Base-by-base conservation (phyloP, 2,329 filamentous ascomycete genomes). In the Paecilomyces niveus region DNA sequence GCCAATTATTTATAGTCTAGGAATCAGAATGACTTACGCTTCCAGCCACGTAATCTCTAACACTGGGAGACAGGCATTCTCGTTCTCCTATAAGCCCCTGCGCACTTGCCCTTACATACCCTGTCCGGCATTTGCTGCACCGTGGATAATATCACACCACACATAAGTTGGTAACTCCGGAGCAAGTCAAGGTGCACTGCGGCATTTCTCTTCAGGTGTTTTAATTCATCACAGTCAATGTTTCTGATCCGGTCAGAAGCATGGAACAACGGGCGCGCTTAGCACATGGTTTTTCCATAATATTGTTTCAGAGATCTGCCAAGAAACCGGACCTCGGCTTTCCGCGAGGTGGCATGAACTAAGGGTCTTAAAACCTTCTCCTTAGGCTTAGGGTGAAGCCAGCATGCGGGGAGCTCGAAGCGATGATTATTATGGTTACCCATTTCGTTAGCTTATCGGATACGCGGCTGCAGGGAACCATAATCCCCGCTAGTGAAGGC, bases 1-100 rank as follows among this genome's bases (percentile, higher is more conserved):
- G 52, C 26, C 54, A 52, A 26, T 13, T 55, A 29, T 53, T 31
- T 54, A 53, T 54, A 51, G 22, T 45, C 39, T 45, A 18, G 39
- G 39, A 45, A 45, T 45, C 39, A 45, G 39, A 45, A 45, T 45
- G 39, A 45, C 18, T 53, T 31, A 29, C 21, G 22, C 18, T 22
- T 54, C 58, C 52, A 53, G 35, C 35, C 55, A 26, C 51, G 11
- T 31, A 33, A 35, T 53, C 58, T 45, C 3, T 45, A 45, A n/a
- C 6, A n/a, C 15, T 45, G 35, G 35, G 15, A 6, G 35, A n/a
- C 8, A 5, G 15, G 15, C 15, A n/a, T 45, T 45, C 35, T 18
- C 18, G 1, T 7, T 18, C 5, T 45, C 18, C 15, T 8, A 8
- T n/a, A 45, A 18, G 6, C 15, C 3, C 5, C 6, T 45, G 15